Evolutionary conservation across 208 protist species (phyloP), one percentile per base, ranked within the genome.

Genomic region (Acanthamoeba royreba): DNA sequence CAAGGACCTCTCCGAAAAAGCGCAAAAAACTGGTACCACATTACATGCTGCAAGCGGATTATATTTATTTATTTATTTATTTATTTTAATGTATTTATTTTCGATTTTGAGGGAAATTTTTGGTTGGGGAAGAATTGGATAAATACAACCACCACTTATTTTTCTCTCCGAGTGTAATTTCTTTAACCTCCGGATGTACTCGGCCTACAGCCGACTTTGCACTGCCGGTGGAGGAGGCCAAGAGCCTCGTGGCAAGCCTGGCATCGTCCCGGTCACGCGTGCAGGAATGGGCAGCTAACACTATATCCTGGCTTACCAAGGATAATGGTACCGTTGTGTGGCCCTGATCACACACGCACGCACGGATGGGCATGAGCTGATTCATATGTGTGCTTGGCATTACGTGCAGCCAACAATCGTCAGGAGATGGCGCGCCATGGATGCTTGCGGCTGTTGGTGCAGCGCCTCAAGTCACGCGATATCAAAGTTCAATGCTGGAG

Each of bases 401-500:
- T 55, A 55, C 19, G 49, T 55, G 42, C 72, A 83, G 72, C 40
- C 7, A 43, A 83, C 42, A 83, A 83, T 52, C 72, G 72, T 0
- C 45, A 83, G 43, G 45, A 38, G 38, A 52, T 83, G 40, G 72
- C 40, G 2, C 5, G 15, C 9, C 72, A 83, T 8, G 72, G 72
- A 7, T 83, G 72, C 42, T 43, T 83, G 25, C 45, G 52, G 72
- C 72, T 43, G n/a, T 33, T 83, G 40, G 72, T 83, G 11, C 22
- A 25, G 35, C 43, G 72, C 17, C 72, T 83, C 72, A 83, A 52
- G 42, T 52, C 72, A 25, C 42, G 72, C 5, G 72, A 83, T 43
- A 83, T 52, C 42, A 83, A 83, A n/a, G 72, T 83, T 31, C 72
- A 83, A 31, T 83, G 72, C 72, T 83, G 72, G 72, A 83, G 72